phyloP scores from a whole-genome alignment of 139 green algal species.

The Chlorella vulgaris region DNA sequence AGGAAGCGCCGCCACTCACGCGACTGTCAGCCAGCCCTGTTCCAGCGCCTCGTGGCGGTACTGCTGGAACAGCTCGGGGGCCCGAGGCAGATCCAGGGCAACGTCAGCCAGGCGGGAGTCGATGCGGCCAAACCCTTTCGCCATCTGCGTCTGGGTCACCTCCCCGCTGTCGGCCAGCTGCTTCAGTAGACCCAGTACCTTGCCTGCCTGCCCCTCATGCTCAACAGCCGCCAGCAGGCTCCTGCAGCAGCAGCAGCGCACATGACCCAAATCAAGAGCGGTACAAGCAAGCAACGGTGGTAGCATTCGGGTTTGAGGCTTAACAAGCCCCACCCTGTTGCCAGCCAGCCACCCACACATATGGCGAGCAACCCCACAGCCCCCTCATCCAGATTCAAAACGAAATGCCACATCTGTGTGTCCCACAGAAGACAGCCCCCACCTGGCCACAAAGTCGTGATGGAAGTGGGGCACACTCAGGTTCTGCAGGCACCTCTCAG shows the following conservation, averaged over 20 bases:
- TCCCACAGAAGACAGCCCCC: too few relatives aligned
- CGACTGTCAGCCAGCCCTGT: constrained; percentile 11
- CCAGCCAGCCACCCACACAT: background rate
- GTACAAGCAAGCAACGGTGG: background rate
- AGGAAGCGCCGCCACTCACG: too few relatives aligned
- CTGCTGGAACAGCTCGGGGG: constrained; percentile 17
- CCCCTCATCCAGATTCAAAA: background rate
- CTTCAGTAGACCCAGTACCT: constrained; percentile 21
- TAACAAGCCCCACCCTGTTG: too few relatives aligned
- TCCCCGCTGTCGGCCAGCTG: constrained; percentile 43
- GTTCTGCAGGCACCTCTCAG: constrained; percentile 61
- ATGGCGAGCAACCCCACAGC: background rate
- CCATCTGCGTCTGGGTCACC: constrained; percentile 67
- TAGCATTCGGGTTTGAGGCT: too few relatives aligned
- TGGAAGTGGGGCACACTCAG: constrained; percentile 79
- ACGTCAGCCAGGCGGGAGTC: constrained; percentile 47
- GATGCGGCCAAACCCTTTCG: constrained; percentile 54
- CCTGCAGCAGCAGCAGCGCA: constrained; percentile 7
- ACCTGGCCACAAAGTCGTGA: constrained; percentile 80
- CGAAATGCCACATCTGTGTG: too few relatives aligned
- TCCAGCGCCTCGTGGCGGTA: constrained; percentile 20
- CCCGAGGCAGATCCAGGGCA: constrained; percentile 40
- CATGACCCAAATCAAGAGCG: too few relatives aligned
- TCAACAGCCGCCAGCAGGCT: constrained; percentile 28
- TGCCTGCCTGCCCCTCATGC: background rate